A percentile compares a stretch with the other conserved stretches of the same genome.
Evolutionary conservation across 192 early-diverging fungal species (phyloP).

Genomic region (Podila minutissima): DNA sequence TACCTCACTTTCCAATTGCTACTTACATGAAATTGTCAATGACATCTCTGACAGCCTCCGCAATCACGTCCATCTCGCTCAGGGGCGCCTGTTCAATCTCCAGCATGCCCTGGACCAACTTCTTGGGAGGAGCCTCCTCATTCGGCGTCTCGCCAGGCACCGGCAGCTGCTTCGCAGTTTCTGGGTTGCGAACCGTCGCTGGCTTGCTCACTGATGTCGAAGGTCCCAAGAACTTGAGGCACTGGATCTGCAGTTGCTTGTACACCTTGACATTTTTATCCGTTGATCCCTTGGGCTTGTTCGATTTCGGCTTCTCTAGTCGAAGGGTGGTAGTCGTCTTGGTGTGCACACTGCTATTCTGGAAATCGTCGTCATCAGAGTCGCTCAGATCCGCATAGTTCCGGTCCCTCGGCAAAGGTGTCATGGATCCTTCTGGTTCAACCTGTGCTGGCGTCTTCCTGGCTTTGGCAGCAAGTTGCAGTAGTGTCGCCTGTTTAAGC

Average conservation of each 20-base stretch:
- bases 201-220: conserved; percentile 5
- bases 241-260: conserved; percentile 41
- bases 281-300: conserved; percentile 9
- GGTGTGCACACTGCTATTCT: neutral
- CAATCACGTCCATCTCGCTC: conserved; percentile 50
- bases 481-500: conserved; percentile 21
- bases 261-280: conserved; percentile 24
- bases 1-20: neutral
- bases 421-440: neutral
- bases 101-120: conserved; percentile 22
- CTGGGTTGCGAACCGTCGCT: conserved; percentile 16
- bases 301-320: neutral
- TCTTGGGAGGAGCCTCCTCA: neutral
- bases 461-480: conserved; percentile 9
- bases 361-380: conserved; percentile 4
- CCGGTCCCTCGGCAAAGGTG: neutral
- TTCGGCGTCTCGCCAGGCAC: neutral
- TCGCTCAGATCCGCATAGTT: too few relatives aligned
- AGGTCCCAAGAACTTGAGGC: conserved; percentile 39
- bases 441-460: neutral
- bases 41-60: conserved; percentile 37
- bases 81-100: conserved; percentile 32
- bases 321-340: too few relatives aligned
- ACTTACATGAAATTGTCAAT: conserved; percentile 43
- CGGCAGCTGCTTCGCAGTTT: conserved; percentile 4